Evolutionary conservation across 768 basidiomycete species (phyloP).

Genomic region (Leccinum subtestaceum): DNA sequence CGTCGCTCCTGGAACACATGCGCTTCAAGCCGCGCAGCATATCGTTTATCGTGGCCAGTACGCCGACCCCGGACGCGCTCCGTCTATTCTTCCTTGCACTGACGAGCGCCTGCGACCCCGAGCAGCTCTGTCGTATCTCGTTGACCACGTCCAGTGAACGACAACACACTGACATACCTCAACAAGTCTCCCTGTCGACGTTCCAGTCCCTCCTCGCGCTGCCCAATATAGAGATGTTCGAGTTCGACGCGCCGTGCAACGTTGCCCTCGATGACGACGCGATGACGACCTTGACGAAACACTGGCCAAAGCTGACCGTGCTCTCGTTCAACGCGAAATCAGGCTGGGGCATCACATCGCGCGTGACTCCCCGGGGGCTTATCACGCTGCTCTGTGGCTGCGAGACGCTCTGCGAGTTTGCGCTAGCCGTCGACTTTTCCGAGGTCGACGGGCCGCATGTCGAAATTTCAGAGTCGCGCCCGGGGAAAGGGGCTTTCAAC

Average conservation of each 20-base stretch:
- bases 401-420: slow-evolving; percentile 4
- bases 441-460: slow-evolving; percentile 9
- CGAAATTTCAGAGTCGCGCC: neutral
- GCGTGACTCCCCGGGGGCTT: slow-evolving; percentile 23
- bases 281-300: slow-evolving; percentile 16
- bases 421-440: slow-evolving; percentile 22
- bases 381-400: slow-evolving; percentile 19
- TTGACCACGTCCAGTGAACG: slow-evolving; percentile 6
- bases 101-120: slow-evolving; percentile 8
- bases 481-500: slow-evolving; percentile 12
- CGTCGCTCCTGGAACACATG: slow-evolving; percentile 20
- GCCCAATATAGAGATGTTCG: slow-evolving; percentile 9
- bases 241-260: slow-evolving; percentile 20
- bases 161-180: neutral
- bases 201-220: slow-evolving; percentile 20
- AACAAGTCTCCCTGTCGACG: slow-evolving; percentile 13
- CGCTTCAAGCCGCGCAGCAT: slow-evolving; percentile 14
- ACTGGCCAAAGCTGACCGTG: slow-evolving; percentile 17
- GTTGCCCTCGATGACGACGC: slow-evolving; percentile 21
- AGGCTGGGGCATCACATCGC: slow-evolving; percentile 20
- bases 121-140: slow-evolving; percentile 8
- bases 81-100: slow-evolving; percentile 23
- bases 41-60: slow-evolving; percentile 12
- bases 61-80: slow-evolving; percentile 17
- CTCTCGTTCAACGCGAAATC: slow-evolving; percentile 17